Base-by-base conservation (phyloP, 352 stramenopile genomes). In the Salisapilia sapeloensis region DNA sequence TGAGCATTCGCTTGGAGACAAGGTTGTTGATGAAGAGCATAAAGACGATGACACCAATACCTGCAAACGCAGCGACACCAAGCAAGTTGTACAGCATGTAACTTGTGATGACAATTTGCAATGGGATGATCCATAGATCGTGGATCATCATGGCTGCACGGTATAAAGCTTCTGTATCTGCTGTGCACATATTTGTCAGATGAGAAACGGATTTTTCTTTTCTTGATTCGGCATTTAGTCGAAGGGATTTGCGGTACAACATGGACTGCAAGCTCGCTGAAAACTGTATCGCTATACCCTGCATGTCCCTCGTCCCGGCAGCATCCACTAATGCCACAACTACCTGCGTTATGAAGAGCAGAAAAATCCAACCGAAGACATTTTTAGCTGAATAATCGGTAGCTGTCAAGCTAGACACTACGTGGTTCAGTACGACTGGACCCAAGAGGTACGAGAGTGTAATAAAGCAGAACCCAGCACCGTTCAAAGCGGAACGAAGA, bases 191-290 rank as follows among this genome's bases (percentile, higher is more conserved):
- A 50, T 61, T 78, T 33, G 53, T 47, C 18, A 83, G 58, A 13
- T 63, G 55, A 26, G 56, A 52, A 12, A 50, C 56, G 22, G 59
- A 57, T 37, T 60, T 60, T 12, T 34, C 28, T 11, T 48, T 50
- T 5, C 48, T 44, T 10, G 66, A 44, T 12, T 58, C 46, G 3
- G 44, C 12, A 36, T 42, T 51, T 8, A 84, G 50, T 0, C 63
- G 49, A 29, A 83, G 41, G 16, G 65, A 56, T 42, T 84, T 83
- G 42, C 78, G 67, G 42, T 82, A 77, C 2, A 87, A 53, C 27
- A 81, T 42, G 44, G 60, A 77, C 53, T 82, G 67, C 35, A 87
- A 48, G 24, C 58, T 65, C 33, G 59, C 52, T 12, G 65, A 64
- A 29, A 84, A 67, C 35, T 56, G 53, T 40, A 84, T 35, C 33